Conservation (phyloP, 257 asterid species). For the Solanum arcanum region DNA sequence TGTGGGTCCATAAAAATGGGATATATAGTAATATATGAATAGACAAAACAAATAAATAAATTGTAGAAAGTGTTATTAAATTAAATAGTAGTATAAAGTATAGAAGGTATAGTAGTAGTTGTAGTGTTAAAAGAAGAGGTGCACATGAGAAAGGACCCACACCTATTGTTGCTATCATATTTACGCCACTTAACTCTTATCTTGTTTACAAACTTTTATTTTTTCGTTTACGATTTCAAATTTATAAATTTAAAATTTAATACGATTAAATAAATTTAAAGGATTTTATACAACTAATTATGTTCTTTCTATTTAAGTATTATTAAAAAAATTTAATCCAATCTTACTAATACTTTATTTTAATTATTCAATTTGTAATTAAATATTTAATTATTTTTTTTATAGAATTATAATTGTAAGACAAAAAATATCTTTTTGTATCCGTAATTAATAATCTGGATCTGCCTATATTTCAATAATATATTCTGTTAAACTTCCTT, state of each 20-base stretch:
- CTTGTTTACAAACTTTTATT: background rate
- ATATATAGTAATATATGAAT: background rate
- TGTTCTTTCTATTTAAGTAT: background rate
- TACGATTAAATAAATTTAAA: no score
- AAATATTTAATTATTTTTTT: no score
- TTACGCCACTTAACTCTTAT: background rate
- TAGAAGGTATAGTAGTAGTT: background rate
- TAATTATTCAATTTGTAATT: no score
- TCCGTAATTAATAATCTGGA: background rate
- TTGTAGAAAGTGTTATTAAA: background rate
- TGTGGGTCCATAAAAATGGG: background rate
- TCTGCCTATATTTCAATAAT: background rate
- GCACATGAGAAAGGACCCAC: background rate
- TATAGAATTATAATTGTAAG: no score
- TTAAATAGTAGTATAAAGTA: background rate
- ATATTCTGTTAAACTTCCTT: background rate
- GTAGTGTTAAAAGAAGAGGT: background rate
- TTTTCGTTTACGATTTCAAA: rapidly evolving
- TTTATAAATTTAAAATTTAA: background rate
- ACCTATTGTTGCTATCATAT: background rate
- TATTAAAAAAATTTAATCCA: no score
- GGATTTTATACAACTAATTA: background rate
- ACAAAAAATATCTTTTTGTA: background rate
- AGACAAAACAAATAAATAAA: background rate
- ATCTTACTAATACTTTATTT: no score